phyloP scores from a whole-genome alignment of 148 eudicot species.

The Chenopodium quinoa region DNA sequence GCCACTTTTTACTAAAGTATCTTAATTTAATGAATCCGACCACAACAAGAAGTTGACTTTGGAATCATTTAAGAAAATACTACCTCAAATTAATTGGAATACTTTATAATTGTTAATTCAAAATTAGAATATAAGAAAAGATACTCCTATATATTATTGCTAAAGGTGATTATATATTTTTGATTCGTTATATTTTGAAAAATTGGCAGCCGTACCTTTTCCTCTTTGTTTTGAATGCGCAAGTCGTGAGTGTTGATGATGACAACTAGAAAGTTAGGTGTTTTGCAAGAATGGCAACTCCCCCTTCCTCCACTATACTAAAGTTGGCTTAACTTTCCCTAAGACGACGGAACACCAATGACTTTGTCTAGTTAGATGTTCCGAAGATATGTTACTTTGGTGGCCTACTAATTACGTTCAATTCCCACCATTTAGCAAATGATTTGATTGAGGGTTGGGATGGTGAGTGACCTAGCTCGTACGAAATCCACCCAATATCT shows the following conservation, averaged over 20 bases:
- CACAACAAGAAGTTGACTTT: neutral
- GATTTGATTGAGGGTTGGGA: neutral
- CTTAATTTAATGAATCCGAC: neutral
- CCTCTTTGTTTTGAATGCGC: neutral
- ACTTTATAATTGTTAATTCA: neutral
- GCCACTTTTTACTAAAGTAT: too few relatives aligned
- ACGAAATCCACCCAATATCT: too few relatives aligned
- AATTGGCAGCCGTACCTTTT: neutral
- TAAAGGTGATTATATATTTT: neutral
- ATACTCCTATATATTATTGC: too few relatives aligned
- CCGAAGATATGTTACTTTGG: neutral
- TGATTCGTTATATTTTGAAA: neutral
- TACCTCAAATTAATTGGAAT: neutral
- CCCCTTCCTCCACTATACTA: neutral
- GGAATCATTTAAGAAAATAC: neutral
- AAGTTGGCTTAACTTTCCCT: constrained; percentile 9
- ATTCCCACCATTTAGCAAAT: neutral
- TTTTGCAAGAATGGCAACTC: neutral
- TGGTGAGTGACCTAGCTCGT: too few relatives aligned
- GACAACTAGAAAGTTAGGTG: neutral
- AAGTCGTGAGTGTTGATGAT: neutral
- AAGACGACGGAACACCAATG: constrained; percentile 24
- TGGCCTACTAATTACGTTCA: neutral
- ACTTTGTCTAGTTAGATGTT: neutral
- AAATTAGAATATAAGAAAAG: too few relatives aligned